phyloP scores from a whole-genome alignment of 2,329 filamentous ascomycete species.

The Trichoderma afroharzianum region DNA sequence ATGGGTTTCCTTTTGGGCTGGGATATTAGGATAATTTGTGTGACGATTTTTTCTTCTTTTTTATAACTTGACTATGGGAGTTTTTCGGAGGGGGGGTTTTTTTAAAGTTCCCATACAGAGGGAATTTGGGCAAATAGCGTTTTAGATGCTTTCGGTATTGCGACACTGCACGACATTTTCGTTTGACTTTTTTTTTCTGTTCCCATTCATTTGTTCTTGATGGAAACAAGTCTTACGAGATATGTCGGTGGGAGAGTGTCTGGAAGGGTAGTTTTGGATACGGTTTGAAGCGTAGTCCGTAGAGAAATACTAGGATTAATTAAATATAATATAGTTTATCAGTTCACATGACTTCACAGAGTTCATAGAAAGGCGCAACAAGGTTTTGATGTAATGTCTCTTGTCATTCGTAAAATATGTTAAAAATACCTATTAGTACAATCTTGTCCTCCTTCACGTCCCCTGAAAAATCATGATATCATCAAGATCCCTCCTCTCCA shows the following conservation, averaged over 20 bases:
- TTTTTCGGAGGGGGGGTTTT: background rate
- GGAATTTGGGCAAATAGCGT: background rate
- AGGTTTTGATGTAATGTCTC: constrained; percentile 11
- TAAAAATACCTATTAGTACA: constrained; percentile 8
- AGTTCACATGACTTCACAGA: background rate
- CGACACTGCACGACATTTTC: background rate
- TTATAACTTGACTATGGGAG: background rate
- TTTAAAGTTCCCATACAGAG: background rate
- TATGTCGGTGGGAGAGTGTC: background rate
- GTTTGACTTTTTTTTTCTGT: background rate
- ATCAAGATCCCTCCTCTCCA: background rate
- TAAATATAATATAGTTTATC: background rate
- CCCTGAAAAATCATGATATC: constrained; percentile 2
- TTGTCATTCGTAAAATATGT: constrained; percentile 13
- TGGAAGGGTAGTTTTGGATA: background rate
- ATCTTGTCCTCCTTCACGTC: background rate
- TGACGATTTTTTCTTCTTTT: background rate
- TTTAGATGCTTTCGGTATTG: background rate
- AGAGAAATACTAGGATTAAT: background rate
- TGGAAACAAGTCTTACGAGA: background rate
- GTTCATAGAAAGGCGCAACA: too few relatives aligned
- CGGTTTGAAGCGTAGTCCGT: background rate
- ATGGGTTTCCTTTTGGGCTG: background rate
- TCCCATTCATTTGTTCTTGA: background rate
- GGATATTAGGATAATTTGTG: background rate